Evolutionary conservation across 2,329 filamentous ascomycete species (phyloP).

Genomic region (Ophiocordyceps australis): DNA sequence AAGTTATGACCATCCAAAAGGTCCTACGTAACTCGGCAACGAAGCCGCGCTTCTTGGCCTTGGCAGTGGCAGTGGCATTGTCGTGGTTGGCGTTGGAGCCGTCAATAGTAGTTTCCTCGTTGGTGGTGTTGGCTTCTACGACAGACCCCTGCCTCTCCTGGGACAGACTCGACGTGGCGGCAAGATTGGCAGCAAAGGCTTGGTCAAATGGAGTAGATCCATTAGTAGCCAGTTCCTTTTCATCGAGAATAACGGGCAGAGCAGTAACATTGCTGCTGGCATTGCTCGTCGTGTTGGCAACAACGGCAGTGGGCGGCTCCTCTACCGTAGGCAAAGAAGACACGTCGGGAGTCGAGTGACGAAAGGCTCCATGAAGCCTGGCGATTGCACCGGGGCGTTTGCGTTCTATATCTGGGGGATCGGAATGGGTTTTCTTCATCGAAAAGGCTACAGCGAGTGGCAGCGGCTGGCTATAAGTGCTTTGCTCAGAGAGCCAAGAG

Average conservation of each 20-base stretch:
- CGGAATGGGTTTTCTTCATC: slow-evolving; percentile 43
- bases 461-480: too few relatives aligned
- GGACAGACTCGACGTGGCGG: slow-evolving; percentile 27
- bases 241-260: too few relatives aligned
- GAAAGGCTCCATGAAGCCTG: slow-evolving; percentile 37
- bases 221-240: too few relatives aligned
- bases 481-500: too few relatives aligned
- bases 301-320: too few relatives aligned
- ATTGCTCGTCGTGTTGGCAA: too few relatives aligned
- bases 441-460: slow-evolving; percentile 27
- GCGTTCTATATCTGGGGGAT: slow-evolving; percentile 34
- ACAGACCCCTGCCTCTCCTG: slow-evolving; percentile 37
- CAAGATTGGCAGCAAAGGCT: slow-evolving; percentile 6
- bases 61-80: slow-evolving; percentile 10
- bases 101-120: slow-evolving; percentile 3
- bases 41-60: slow-evolving; percentile 21
- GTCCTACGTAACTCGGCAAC: slow-evolving; percentile 29
- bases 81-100: slow-evolving; percentile 3
- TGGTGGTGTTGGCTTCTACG: slow-evolving; percentile 19
- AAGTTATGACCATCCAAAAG: slow-evolving; percentile 39
- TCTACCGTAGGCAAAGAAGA: too few relatives aligned
- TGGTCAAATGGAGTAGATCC: too few relatives aligned
- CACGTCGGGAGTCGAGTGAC: too few relatives aligned
- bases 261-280: too few relatives aligned
- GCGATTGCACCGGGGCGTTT: slow-evolving; percentile 34